Evolutionary conservation across 768 basidiomycete species (phyloP).

Genomic region (Strobilomyces dryophilus): DNA sequence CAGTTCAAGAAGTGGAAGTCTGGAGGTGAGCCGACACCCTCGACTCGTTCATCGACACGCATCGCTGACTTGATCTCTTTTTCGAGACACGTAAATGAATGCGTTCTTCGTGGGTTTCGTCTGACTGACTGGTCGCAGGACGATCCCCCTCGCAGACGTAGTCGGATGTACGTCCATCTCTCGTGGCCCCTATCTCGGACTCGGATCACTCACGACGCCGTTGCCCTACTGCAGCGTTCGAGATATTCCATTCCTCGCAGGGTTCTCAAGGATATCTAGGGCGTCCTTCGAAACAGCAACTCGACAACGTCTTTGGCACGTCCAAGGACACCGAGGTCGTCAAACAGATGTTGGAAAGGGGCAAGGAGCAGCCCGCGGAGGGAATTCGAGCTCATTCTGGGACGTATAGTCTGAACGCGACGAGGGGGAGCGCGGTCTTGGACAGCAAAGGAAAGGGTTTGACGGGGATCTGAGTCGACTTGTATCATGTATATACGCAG

Average conservation of each 20-base stretch:
- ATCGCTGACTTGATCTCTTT: constrained; percentile 12
- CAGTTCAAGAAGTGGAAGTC: constrained; percentile 78
- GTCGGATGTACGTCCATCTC: constrained; percentile 64
- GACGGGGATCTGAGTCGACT: constrained; percentile 31
- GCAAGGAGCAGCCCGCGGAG: constrained; percentile 53
- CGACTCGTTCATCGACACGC: constrained; percentile 1
- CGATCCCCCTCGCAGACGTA: constrained; percentile 68
- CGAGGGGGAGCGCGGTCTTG: constrained; percentile 33
- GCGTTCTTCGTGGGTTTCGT: background rate
- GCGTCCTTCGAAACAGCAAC: constrained; percentile 76
- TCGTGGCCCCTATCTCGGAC: background rate
- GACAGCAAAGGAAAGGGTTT: constrained; percentile 40
- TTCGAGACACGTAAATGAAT: constrained; percentile 60
- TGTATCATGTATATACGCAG: too few species aligned
- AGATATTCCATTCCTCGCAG: constrained; percentile 65
- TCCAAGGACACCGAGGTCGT: constrained; percentile 64
- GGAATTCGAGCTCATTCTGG: constrained; percentile 32
- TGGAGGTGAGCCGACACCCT: constrained; percentile 52
- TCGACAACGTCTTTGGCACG: constrained; percentile 69
- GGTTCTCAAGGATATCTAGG: constrained; percentile 76
- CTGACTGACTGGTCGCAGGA: constrained; percentile 35
- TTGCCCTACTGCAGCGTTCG: constrained; percentile 50
- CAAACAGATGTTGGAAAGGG: constrained; percentile 55
- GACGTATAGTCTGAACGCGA: constrained; percentile 10
- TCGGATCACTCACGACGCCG: background rate